Conservation (phyloP, 2,329 filamentous ascomycete genomes). For the Nothophaeocryptopus gaeumannii region DNA sequence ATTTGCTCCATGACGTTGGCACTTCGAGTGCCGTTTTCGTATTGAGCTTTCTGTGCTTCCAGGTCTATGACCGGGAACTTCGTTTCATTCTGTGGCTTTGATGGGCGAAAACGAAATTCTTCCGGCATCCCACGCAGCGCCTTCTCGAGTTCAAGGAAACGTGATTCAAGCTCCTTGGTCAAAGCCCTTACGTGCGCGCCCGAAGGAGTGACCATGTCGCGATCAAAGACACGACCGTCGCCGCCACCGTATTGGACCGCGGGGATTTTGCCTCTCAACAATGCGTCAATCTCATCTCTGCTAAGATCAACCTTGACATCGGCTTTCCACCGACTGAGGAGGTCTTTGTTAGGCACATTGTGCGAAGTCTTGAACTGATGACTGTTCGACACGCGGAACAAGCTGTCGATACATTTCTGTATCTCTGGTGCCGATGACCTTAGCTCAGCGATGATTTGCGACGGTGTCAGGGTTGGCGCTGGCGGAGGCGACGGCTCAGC, state of each 20-base stretch:
- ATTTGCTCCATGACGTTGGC: conserved; percentile 39
- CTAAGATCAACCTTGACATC: conserved; percentile 34
- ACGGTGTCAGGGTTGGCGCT: conserved; percentile 33
- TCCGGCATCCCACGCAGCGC: conserved; percentile 46
- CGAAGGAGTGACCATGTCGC: conserved; percentile 71
- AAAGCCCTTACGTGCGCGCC: conserved; percentile 74
- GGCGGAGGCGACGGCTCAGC: conserved; percentile 31
- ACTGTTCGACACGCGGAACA: conserved; percentile 33
- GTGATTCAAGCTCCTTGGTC: conserved; percentile 64
- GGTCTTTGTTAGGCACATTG: conserved; percentile 29
- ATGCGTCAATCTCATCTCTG: conserved; percentile 43
- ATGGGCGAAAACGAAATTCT: conserved; percentile 28
- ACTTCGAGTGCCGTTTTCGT: conserved; percentile 30
- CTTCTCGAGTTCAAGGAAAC: conserved; percentile 67
- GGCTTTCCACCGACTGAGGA: conserved; percentile 30
- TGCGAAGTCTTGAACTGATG: conserved; percentile 31
- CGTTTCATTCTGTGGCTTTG: conserved; percentile 33
- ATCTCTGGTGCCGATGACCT: conserved; percentile 31
- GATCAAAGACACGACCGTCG: conserved; percentile 45
- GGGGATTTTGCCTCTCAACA: conserved; percentile 56
- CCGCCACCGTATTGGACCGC: conserved; percentile 45
- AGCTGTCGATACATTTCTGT: conserved; percentile 34
- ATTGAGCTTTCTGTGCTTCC: conserved; percentile 28
- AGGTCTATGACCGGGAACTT: conserved; percentile 34
- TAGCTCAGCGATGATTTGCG: conserved; percentile 33